These are phyloP conservation scores for Diaporthe aspalathi DNA, from an alignment of 2,329 filamentous ascomycete species.

Conservation along the genomic window DNA sequence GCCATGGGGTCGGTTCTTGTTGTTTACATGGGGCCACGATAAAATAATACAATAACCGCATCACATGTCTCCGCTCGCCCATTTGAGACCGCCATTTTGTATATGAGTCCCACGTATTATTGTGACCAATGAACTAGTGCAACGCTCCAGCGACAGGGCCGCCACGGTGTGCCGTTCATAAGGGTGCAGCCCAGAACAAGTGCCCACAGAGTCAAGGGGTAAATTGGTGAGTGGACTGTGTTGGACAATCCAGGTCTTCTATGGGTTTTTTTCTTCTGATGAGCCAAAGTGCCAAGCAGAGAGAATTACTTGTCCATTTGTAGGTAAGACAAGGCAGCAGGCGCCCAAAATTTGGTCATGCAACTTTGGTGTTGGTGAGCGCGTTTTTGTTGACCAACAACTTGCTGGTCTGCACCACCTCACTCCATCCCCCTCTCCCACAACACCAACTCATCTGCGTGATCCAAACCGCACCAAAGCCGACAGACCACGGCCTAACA, in stretches of 20 bases:
- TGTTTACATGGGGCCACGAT: constrained; percentile 13
- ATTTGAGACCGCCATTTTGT: neutral
- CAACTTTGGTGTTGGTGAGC: neutral
- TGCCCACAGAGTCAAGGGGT: no score
- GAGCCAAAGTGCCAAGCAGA: no score
- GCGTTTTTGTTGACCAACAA: neutral
- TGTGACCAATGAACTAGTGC: no score
- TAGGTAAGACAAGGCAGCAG: neutral
- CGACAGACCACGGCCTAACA: neutral
- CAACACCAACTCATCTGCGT: neutral
- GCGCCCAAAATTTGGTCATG: neutral
- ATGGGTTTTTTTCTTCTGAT: no score
- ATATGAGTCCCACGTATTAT: neutral
- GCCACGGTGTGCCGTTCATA: neutral
- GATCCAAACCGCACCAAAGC: neutral
- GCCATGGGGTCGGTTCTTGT: neutral
- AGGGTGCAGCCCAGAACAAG: neutral
- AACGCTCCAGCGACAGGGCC: neutral
- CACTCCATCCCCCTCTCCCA: no score
- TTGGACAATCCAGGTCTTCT: no score
- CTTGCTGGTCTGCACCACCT: neutral
- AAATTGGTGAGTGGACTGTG: no score
- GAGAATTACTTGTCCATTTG: no score
- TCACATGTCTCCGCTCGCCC: neutral
- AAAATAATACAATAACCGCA: constrained; percentile 13